Percentiles rank a stretch among this genome's conserved stretches.
phyloP scores from a whole-genome alignment of 176 grass and related monocot genomes.

The Lolium multiflorum region DNA sequence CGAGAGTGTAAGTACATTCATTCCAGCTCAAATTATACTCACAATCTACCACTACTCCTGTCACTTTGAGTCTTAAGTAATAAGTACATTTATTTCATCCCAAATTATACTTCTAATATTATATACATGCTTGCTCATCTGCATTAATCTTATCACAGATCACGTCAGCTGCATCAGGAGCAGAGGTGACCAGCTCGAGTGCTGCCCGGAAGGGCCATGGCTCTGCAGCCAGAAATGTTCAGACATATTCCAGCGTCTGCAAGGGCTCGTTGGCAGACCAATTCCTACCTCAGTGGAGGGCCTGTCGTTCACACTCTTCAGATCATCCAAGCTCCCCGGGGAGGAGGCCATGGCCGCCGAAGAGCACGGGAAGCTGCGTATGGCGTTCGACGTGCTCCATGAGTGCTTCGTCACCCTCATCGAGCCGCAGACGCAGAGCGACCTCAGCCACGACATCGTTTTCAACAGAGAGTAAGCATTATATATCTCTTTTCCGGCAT shows the following conservation, averaged over 20 bases:
- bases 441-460: slow-evolving; percentile 58
- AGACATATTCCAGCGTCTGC: slow-evolving; percentile 40
- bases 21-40: neutral
- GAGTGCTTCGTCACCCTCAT: slow-evolving; percentile 69
- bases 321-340: slow-evolving; percentile 2
- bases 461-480: slow-evolving; percentile 80
- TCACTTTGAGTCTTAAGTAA: neutral
- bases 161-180: slow-evolving; percentile 58
- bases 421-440: slow-evolving; percentile 54
- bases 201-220: slow-evolving; percentile 35
- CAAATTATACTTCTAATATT: too few relatives aligned
- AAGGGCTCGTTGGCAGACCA: slow-evolving; percentile 25
- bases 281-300: slow-evolving; percentile 32
- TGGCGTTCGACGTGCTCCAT: slow-evolving; percentile 70
- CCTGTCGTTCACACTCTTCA: slow-evolving; percentile 46
- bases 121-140: too few relatives aligned
- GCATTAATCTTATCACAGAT: slow-evolving; percentile 37
- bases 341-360: slow-evolving; percentile 46
- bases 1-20: slow-evolving; percentile 49
- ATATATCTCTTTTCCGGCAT: neutral
- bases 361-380: slow-evolving; percentile 44
- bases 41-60: neutral
- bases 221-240: slow-evolving; percentile 52
- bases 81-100: slow-evolving; percentile 10
- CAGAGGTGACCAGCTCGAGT: neutral